These are phyloP conservation scores for Xerocomus amazonicus DNA, from an alignment of 1,284 basidiomycete genomes.

Conservation along the genomic window DNA sequence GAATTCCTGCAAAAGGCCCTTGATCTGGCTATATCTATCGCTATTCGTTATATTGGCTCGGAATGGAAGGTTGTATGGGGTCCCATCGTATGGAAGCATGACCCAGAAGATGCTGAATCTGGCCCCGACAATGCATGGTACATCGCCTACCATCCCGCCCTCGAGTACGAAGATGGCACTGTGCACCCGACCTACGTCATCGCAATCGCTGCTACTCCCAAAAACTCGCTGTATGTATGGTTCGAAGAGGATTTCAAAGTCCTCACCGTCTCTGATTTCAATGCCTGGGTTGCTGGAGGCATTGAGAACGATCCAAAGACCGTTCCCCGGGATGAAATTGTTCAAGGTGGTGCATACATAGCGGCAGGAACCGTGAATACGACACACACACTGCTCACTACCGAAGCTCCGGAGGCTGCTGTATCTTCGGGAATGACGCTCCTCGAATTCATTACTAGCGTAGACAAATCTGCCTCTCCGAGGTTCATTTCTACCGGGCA, in stretches of 20 bases:
- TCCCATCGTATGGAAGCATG: no score
- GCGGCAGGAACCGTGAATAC: neutral
- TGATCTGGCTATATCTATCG: neutral
- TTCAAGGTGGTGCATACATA: neutral
- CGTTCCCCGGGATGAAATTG: neutral
- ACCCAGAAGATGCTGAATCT: no score
- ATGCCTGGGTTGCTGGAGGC: neutral
- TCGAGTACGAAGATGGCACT: slow-evolving; percentile 13
- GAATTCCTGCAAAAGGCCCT: no score
- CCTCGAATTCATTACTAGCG: no score
- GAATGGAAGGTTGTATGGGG: no score
- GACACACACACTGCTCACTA: no score
- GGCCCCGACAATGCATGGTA: no score
- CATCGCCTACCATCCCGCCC: slow-evolving; percentile 8
- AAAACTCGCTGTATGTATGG: neutral
- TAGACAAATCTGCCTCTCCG: no score
- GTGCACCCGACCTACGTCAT: slow-evolving; percentile 11
- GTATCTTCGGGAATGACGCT: no score
- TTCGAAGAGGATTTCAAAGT: neutral
- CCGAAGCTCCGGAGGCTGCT: no score
- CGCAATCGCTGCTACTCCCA: slow-evolving; percentile 5
- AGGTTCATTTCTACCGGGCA: no score
- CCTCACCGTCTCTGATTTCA: neutral
- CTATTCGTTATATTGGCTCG: no score
- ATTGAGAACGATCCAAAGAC: neutral